phyloP scores from a whole-genome alignment of 2,329 filamentous ascomycete genomes.

The Colletotrichum higginsianum region DNA sequence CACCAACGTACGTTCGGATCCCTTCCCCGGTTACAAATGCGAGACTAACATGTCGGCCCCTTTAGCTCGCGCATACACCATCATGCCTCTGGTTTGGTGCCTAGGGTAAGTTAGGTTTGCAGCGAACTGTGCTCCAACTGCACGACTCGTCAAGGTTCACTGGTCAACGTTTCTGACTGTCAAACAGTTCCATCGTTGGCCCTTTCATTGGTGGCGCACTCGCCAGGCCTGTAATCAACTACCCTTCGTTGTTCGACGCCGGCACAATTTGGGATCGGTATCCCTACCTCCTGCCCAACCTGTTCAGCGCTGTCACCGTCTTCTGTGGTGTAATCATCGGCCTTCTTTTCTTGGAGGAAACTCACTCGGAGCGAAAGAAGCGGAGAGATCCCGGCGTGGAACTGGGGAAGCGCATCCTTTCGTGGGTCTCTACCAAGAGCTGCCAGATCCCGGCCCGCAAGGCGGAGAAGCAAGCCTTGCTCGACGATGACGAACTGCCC shows the following conservation, averaged over 20 bases:
- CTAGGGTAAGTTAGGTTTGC: slow-evolving; percentile 75
- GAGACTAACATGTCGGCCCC: slow-evolving; percentile 47
- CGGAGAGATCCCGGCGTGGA: slow-evolving; percentile 83
- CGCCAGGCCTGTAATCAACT: slow-evolving; percentile 87
- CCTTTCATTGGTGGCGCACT: slow-evolving; percentile 92
- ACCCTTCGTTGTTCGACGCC: slow-evolving; percentile 79
- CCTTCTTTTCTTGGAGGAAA: slow-evolving; percentile 92
- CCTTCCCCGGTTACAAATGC: slow-evolving; percentile 24
- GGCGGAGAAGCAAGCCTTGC: slow-evolving; percentile 73
- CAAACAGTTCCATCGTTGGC: slow-evolving; percentile 84
- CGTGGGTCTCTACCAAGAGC: slow-evolving; percentile 57
- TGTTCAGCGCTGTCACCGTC: slow-evolving; percentile 89
- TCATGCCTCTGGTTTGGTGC: slow-evolving; percentile 99
- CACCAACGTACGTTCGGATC: slow-evolving; percentile 80
- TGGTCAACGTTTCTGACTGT: slow-evolving; percentile 48
- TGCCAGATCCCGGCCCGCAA: slow-evolving; percentile 54
- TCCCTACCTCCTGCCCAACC: slow-evolving; percentile 91
- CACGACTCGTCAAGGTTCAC: slow-evolving; percentile 19
- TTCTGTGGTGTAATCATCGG: slow-evolving; percentile 83
- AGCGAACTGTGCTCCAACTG: slow-evolving; percentile 8
- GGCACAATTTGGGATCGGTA: slow-evolving; percentile 87
- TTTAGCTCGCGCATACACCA: slow-evolving; percentile 89
- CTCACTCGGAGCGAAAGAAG: slow-evolving; percentile 85
- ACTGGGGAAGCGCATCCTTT: slow-evolving; percentile 79
- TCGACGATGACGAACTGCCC: slow-evolving; percentile 75